Conservation (phyloP, 2,329 filamentous ascomycete species). For the Penicillium sp. region DNA sequence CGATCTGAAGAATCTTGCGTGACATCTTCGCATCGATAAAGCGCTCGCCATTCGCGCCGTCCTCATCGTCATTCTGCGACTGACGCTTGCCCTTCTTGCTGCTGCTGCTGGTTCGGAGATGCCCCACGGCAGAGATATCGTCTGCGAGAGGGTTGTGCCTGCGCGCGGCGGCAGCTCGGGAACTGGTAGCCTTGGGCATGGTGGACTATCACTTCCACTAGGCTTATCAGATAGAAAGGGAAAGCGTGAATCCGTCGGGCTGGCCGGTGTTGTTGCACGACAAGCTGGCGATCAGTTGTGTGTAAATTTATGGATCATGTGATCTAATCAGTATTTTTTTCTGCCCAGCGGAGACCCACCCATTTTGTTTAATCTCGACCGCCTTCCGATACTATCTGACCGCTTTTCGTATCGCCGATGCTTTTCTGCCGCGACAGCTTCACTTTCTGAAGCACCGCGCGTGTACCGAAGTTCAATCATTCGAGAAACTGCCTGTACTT, state of each 20-base stretch:
- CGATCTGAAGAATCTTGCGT: constrained; percentile 83
- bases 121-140: constrained; percentile 72
- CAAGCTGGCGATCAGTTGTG: constrained; percentile 26
- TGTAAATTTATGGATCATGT: constrained; percentile 41
- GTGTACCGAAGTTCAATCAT: not conserved
- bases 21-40: constrained; percentile 90
- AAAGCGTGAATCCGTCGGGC: not conserved
- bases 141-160: constrained; percentile 91
- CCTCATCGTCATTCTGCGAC: constrained; percentile 57
- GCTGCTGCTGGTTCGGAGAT: constrained; percentile 68
- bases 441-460: constrained; percentile 6
- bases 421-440: constrained; percentile 6
- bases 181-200: constrained; percentile 79
- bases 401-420: constrained; percentile 7
- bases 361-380: constrained; percentile 12
- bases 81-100: constrained; percentile 66
- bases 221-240: not conserved
- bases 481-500: not conserved
- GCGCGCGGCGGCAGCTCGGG: constrained; percentile 59
- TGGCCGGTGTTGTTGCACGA: not conserved
- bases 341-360: constrained; percentile 30
- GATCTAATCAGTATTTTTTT: constrained; percentile 34
- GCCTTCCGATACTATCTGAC: constrained; percentile 9
- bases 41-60: constrained; percentile 63
- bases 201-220: constrained; percentile 11